A percentile compares a stretch with the other conserved stretches of the same genome.
phyloP scores from a whole-genome alignment of 805 yeast genomes.

The Lipomyces sp. region DNA sequence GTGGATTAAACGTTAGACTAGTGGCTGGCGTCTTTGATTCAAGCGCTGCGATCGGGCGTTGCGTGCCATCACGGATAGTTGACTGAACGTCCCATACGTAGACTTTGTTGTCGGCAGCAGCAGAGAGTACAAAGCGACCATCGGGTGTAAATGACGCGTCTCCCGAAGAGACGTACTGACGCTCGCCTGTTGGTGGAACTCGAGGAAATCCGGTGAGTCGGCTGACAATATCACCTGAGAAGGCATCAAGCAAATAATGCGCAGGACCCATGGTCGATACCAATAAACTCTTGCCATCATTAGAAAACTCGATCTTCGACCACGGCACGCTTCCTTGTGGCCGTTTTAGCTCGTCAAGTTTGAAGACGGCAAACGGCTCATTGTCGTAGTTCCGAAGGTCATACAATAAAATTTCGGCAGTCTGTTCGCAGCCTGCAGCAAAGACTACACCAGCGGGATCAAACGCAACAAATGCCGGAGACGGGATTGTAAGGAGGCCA shows the following conservation, averaged over 20 bases:
- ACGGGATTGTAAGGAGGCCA: constrained; percentile 56
- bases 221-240: constrained; percentile 52
- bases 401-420: constrained; percentile 54
- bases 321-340: constrained; percentile 38
- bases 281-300: constrained; percentile 64
- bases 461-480: constrained; percentile 58
- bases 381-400: constrained; percentile 57
- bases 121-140: constrained; percentile 58
- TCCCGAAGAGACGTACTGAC: constrained; percentile 43
- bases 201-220: constrained; percentile 47
- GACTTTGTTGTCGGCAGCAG: constrained; percentile 54
- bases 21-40: constrained; percentile 35
- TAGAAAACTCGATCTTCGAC: constrained; percentile 73
- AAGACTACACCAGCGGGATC: constrained; percentile 85
- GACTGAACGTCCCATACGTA: constrained; percentile 50
- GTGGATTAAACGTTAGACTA: constrained; percentile 59
- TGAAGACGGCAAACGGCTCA: constrained; percentile 52
- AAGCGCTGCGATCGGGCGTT: constrained; percentile 31
- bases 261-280: constrained; percentile 54
- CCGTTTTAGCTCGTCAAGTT: constrained; percentile 37
- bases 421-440: constrained; percentile 56
- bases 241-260: constrained; percentile 69
- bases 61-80: constrained; percentile 22
- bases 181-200: constrained; percentile 48
- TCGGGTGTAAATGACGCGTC: constrained; percentile 63